Evolutionary conservation across 2,329 filamentous ascomycete species (phyloP).

Genomic region (Blumeria graminis): DNA sequence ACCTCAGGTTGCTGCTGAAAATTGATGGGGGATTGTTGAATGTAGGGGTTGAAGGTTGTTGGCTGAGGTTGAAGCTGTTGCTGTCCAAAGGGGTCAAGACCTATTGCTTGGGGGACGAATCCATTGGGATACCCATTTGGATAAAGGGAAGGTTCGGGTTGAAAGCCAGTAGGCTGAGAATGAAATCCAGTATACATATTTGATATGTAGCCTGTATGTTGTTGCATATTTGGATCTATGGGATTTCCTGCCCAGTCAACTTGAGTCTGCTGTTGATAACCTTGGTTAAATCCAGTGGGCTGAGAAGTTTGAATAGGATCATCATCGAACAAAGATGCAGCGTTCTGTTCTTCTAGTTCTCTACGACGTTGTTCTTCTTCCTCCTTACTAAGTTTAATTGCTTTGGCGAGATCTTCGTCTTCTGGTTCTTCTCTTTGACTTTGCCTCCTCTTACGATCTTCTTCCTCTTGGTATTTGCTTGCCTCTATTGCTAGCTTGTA

Average conservation of each 20-base stretch:
- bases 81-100: conserved; percentile 43
- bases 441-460: conserved; percentile 55
- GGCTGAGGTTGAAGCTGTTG: conserved; percentile 27
- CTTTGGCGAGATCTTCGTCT: conserved; percentile 82
- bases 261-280: conserved; percentile 86
- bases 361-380: conserved; percentile 77
- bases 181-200: conserved; percentile 25
- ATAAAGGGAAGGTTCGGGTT: conserved; percentile 33
- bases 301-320: conserved; percentile 31
- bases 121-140: conserved; percentile 45
- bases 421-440: conserved; percentile 28
- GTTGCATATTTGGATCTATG: conserved; percentile 53
- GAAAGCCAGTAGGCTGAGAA: conserved; percentile 18
- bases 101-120: conserved; percentile 44
- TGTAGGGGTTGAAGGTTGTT: conserved; percentile 30
- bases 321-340: conserved; percentile 73
- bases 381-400: conserved; percentile 80
- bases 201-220: conserved; percentile 50
- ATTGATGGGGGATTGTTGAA: conserved; percentile 18
- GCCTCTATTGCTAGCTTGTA: conserved; percentile 80
- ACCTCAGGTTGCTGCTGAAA: conserved; percentile 28
- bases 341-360: conserved; percentile 70
- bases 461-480: conserved; percentile 85
- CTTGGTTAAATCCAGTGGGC: conserved; percentile 80
- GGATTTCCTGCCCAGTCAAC: conserved; percentile 97